These are phyloP conservation scores for Phialophora chinensis DNA, from an alignment of 2,329 filamentous ascomycete species.

Conservation along the genomic window DNA sequence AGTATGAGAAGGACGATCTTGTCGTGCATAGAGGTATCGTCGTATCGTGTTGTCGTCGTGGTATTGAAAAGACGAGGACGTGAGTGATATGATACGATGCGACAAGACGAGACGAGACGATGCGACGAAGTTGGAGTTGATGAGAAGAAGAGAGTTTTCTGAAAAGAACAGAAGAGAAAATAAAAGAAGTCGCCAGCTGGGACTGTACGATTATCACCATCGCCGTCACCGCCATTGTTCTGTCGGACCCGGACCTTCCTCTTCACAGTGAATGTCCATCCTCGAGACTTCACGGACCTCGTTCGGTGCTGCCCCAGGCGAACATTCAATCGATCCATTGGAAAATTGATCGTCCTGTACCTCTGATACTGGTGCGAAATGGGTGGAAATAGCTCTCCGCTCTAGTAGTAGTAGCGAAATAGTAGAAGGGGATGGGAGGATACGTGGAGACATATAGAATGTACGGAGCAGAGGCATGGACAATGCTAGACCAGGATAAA, in stretches of 20 bases:
- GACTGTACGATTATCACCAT: not conserved
- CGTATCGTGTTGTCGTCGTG: not conserved
- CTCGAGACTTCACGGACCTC: not conserved
- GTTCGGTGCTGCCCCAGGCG: not conserved
- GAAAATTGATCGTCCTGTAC: not conserved
- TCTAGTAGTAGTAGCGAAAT: too few species aligned
- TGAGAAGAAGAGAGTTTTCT: too few species aligned
- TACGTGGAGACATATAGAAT: not conserved
- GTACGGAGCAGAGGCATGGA: not conserved
- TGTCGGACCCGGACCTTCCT: slow-evolving; percentile 2
- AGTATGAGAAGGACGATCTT: too few species aligned
- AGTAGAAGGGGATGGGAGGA: too few species aligned
- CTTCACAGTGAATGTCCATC: not conserved
- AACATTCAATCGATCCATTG: not conserved
- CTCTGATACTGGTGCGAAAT: not conserved
- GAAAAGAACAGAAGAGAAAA: not conserved
- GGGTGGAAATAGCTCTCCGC: too few species aligned
- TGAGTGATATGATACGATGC: not conserved
- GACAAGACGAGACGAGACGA: not conserved
- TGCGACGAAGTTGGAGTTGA: not conserved
- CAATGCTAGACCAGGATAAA: not conserved
- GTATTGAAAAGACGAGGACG: not conserved
- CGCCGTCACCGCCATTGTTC: slow-evolving; percentile 2
- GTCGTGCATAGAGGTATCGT: not conserved
- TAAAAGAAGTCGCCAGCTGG: not conserved